Conservation (phyloP, 257 asterid species). For the Solanum tacnaense region DNA sequence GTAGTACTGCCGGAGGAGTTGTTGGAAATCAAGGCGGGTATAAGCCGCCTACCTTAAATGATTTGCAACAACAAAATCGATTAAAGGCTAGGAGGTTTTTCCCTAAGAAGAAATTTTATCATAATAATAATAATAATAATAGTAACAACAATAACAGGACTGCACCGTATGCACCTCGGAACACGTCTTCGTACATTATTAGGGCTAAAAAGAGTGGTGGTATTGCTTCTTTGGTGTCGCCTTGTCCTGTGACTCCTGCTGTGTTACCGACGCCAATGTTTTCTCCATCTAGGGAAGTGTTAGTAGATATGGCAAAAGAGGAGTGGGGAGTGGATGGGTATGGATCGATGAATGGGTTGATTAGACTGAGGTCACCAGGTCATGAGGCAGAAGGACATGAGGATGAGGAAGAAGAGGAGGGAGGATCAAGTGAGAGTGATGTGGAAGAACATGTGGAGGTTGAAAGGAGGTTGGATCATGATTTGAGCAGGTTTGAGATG, state of each 20-base stretch:
- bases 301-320: conserved; percentile 78
- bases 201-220: conserved; percentile 81
- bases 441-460: conserved; percentile 81
- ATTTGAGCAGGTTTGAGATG: conserved; percentile 78
- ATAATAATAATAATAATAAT: neutral
- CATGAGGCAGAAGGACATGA: conserved; percentile 39
- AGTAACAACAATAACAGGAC: conserved; percentile 15
- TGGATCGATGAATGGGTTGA: conserved; percentile 81
- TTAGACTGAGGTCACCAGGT: conserved; percentile 70
- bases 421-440: conserved; percentile 75
- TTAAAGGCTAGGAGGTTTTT: conserved; percentile 49
- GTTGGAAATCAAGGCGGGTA: conserved; percentile 25
- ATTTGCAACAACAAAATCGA: conserved; percentile 61
- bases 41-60: conserved; percentile 57
- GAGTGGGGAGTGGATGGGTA: conserved; percentile 93
- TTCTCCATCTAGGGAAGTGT: conserved; percentile 72
- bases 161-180: conserved; percentile 63
- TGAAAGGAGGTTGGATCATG: conserved; percentile 78
- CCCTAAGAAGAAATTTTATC: conserved; percentile 41
- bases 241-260: conserved; percentile 68
- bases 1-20: neutral
- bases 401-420: conserved; percentile 59
- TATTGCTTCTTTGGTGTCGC: conserved; percentile 68
- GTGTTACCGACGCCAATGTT: conserved; percentile 71
- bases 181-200: conserved; percentile 54